phyloP scores from a whole-genome alignment of 1,284 basidiomycete species.

The Leccinum griseonigrum region DNA sequence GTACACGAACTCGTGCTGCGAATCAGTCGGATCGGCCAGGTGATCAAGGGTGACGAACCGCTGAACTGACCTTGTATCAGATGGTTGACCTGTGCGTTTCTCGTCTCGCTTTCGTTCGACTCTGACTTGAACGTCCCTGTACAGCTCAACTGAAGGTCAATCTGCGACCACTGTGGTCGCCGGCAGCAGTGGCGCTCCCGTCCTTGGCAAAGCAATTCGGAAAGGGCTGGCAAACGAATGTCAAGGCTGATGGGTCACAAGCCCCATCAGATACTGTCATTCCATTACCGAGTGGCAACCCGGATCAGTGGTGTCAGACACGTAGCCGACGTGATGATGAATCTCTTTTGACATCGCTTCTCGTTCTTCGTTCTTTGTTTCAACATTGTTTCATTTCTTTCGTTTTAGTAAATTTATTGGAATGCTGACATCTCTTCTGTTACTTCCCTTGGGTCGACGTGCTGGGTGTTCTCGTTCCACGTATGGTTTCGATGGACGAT shows the following conservation, averaged over 20 bases:
- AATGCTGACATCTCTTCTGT: constrained; percentile 7
- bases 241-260: neutral
- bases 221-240: neutral
- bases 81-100: constrained; percentile 62
- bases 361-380: neutral
- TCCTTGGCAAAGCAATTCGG: constrained; percentile 58
- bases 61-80: constrained; percentile 51
- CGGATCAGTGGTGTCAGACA: neutral
- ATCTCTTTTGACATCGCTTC: neutral
- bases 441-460: neutral
- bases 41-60: constrained; percentile 51
- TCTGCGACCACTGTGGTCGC: constrained; percentile 83
- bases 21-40: constrained; percentile 59
- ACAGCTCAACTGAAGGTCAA: constrained; percentile 91
- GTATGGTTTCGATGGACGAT: neutral
- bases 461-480: neutral
- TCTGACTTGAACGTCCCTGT: neutral
- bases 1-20: constrained; percentile 79
- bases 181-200: constrained; percentile 71
- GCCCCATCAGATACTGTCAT: neutral
- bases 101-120: neutral
- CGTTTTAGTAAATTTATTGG: neutral
- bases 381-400: neutral
- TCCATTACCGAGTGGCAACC: neutral
- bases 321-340: neutral